Conservation (phyloP, 1,139 yeast species). For the Blastobotrys proliferans region DNA sequence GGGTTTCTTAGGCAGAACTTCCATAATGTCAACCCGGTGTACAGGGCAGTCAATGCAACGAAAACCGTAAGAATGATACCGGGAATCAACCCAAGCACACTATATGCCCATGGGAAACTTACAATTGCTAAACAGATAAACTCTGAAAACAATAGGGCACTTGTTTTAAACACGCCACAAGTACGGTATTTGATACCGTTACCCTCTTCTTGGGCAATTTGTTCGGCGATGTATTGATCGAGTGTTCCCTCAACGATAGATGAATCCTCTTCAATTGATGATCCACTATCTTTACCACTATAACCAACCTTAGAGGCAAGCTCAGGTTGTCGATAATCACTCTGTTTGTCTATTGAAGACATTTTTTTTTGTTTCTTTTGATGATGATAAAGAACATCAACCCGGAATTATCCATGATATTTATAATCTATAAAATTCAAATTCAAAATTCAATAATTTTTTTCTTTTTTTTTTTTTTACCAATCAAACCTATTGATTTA, state of each 20-base stretch:
- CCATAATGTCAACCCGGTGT: conserved; percentile 51
- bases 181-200: conserved; percentile 46
- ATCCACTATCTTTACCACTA: too few species aligned
- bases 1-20: conserved; percentile 56
- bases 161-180: conserved; percentile 56
- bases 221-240: conserved; percentile 32
- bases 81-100: conserved; percentile 55
- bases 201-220: conserved; percentile 30
- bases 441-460: too few species aligned
- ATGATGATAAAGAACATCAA: too few species aligned
- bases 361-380: too few species aligned
- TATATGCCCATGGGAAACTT: conserved; percentile 63
- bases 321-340: too few species aligned
- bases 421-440: too few species aligned
- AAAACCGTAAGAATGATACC: conserved; percentile 53
- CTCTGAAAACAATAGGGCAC: conserved; percentile 55
- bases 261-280: conserved; percentile 4
- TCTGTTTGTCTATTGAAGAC: too few species aligned
- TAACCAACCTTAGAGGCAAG: too few species aligned
- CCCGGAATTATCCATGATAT: too few species aligned
- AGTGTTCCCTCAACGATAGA: conserved; percentile 21
- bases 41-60: conserved; percentile 48
- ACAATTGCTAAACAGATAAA: conserved; percentile 59
- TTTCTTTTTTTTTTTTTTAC: too few species aligned
- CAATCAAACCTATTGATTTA: too few species aligned